Conservation (phyloP, 164 flowering plant genomes). For the grape (Vitis vinifera) region ASM3070453v1 NC_081805.1:20933001-20933500, state of each 20-base stretch:
- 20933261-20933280: neutral
- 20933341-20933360: conserved; percentile 51
- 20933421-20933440: conserved; percentile 88
- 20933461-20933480: neutral
- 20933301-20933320: conserved; percentile 77
- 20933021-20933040: too few relatives aligned
- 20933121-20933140: conserved; percentile 50
- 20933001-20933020: neutral
- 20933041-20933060: neutral
- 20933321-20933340: conserved; percentile 55
- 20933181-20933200: conserved; percentile 53
- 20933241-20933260: neutral
- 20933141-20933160: conserved; percentile 50
- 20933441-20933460: conserved; percentile 59
- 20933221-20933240: neutral
- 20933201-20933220: neutral
- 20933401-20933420: conserved; percentile 62
- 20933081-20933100: conserved; percentile 80
- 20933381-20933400: conserved; percentile 52
- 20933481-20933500: neutral
- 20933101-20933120: conserved; percentile 67
- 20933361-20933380: conserved; percentile 73
- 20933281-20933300: conserved; percentile 63
- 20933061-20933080: conserved; percentile 59
- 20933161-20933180: conserved; percentile 73